phyloP scores from a whole-genome alignment of 2,329 filamentous ascomycete genomes.

The Paraphoma chrysanthemicola region DNA sequence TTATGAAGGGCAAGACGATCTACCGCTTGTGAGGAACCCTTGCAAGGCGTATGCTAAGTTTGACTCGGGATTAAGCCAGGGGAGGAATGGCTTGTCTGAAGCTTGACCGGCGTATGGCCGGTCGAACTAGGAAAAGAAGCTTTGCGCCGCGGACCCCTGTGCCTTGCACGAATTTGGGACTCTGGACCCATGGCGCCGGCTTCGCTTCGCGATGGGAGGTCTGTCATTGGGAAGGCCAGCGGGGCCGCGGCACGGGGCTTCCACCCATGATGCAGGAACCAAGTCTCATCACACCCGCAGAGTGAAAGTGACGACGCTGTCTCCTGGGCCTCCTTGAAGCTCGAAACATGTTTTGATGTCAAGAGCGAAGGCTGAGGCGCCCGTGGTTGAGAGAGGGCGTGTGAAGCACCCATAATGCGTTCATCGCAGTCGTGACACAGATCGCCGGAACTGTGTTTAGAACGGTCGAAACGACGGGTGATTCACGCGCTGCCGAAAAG shows the following conservation, averaged over 20 bases:
- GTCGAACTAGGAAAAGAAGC: slow-evolving; percentile 19
- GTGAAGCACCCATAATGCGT: neutral
- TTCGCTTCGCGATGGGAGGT: slow-evolving; percentile 18
- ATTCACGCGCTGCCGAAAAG: slow-evolving; percentile 14
- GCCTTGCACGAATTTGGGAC: slow-evolving; percentile 13
- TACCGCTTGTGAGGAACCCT: slow-evolving; percentile 15
- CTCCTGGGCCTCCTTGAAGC: neutral
- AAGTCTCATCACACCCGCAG: neutral
- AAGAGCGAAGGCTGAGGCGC: neutral
- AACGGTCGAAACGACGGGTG: slow-evolving; percentile 21
- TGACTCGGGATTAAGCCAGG: slow-evolving; percentile 19
- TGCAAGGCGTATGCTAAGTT: slow-evolving; percentile 30
- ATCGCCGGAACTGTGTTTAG: neutral
- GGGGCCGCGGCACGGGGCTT: slow-evolving; percentile 9
- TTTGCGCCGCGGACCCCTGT: slow-evolving; percentile 9
- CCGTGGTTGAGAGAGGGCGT: neutral
- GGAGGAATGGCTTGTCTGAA: slow-evolving; percentile 16
- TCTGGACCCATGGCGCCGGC: slow-evolving; percentile 20
- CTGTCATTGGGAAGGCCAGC: slow-evolving; percentile 12
- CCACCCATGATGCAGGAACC: slow-evolving; percentile 19
- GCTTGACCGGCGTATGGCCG: slow-evolving; percentile 13
- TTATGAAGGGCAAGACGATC: slow-evolving; percentile 30
- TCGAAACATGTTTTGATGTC: neutral
- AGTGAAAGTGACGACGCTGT: neutral
- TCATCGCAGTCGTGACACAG: slow-evolving; percentile 1